Evolutionary conservation across 805 yeast species (phyloP), one percentile per base, ranked within the genome.

Genomic region (Blastobotrys attinorum): DNA sequence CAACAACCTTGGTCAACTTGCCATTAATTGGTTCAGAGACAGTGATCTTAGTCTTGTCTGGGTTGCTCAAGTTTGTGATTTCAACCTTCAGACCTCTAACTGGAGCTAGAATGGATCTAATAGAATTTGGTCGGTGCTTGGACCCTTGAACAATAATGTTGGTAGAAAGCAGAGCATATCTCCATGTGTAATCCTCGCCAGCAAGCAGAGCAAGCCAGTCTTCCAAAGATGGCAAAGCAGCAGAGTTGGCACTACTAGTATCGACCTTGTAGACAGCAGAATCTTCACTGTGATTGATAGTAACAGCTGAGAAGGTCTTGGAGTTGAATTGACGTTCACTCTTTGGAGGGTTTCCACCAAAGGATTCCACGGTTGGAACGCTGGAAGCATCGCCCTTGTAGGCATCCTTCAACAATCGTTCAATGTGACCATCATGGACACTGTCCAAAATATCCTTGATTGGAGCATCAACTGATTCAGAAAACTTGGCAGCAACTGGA

Each of bases 401-500:
- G 44, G 70, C 76, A 50, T 85, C 90, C 49, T 71, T 67, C 55
- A 88, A 60, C 56, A 88, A 62, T 55, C 65, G 77, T 46, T 69
- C 67, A 61, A 92, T 83, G 67, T 89, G 97, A 48, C 96, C 96
- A 31, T 88, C 79, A 60, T 92, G 96, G 49, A 92, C 81, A 54
- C 75, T 70, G 62, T 90, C 97, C 69, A 92, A 69, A 55, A 92
- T 88, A 37, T 83, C 84, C 66, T 84, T 81, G 60, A 92, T 85
- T 58, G 98, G 97, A 70, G 87, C 96, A 61, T 92, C 81, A 48
- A 85, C 92, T 60, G 74, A 72, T 58, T 75, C 83, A 56, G 97
- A 81, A 72, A 71, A 89, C 68, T 81, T 88, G 56, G 96, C 96
- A 57, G 99, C 95, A 54, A 92, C 97, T 42, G 99, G 99, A 57